Conservation (phyloP, 176 grass and related monocot genomes). For the Tuctoria greenei region DNA sequence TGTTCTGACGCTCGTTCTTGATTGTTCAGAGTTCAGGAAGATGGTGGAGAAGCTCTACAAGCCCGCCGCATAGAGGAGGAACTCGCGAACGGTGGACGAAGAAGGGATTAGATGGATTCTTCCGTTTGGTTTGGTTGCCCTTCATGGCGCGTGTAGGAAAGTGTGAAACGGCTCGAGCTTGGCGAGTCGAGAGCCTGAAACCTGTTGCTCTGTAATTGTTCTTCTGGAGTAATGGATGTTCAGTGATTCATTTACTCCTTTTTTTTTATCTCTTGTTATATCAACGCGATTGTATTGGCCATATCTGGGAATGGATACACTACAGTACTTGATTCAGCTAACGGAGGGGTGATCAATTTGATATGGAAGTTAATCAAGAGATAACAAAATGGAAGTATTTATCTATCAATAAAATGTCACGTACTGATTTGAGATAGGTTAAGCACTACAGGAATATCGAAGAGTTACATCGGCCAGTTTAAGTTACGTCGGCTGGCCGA, state of each 20-base stretch:
- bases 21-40: slow-evolving; percentile 82
- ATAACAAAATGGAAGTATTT: too few relatives aligned
- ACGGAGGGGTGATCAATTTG: background rate
- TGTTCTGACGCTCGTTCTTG: slow-evolving; percentile 18
- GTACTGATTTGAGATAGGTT: too few relatives aligned
- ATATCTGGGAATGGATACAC: background rate
- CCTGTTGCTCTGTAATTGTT: slow-evolving; percentile 14
- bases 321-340: background rate
- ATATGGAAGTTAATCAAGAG: too few relatives aligned
- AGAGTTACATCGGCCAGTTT: too few relatives aligned
- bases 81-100: background rate
- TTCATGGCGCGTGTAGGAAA: background rate
- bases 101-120: slow-evolving; percentile 1
- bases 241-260: background rate
- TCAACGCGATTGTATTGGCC: too few relatives aligned
- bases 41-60: slow-evolving; percentile 91
- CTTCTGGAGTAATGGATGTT: background rate
- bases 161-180: background rate
- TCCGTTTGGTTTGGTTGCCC: background rate
- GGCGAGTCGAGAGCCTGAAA: background rate
- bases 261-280: background rate
- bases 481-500: too few relatives aligned
- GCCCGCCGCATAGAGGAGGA: slow-evolving; percentile 33
- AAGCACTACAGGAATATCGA: too few relatives aligned
- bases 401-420: too few relatives aligned